These are phyloP conservation scores for Termitomyces sp. DNA, from an alignment of 768 basidiomycete genomes.

Conservation along the genomic window DNA sequence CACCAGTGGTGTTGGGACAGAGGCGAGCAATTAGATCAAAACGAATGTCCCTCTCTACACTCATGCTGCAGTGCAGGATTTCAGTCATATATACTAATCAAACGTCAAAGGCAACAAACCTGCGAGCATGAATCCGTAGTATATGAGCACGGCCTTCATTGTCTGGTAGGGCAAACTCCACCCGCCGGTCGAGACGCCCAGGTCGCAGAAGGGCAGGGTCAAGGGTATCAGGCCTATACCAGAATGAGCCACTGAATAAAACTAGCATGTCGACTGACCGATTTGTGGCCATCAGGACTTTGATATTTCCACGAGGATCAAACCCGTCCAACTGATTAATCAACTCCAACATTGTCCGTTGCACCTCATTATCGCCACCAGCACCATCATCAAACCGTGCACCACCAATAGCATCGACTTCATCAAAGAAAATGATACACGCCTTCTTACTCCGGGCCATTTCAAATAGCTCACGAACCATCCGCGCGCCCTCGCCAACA, in stretches of 20 bases:
- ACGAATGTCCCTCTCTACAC: conserved; percentile 92
- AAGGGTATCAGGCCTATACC: conserved; percentile 85
- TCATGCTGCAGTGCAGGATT: conserved; percentile 61
- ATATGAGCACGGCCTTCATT: conserved; percentile 96
- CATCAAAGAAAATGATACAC: conserved; percentile 99
- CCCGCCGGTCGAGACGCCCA: conserved; percentile 92
- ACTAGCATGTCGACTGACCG: conserved; percentile 42
- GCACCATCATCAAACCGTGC: conserved; percentile 98
- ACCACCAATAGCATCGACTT: conserved; percentile 97
- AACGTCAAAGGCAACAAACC: conserved; percentile 34
- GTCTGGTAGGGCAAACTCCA: conserved; percentile 94
- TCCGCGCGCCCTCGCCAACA: conserved; percentile 96
- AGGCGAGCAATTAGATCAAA: conserved; percentile 95
- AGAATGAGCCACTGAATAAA: neutral
- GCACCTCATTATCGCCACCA: conserved; percentile 98
- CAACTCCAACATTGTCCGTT: conserved; percentile 97
- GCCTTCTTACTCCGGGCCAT: conserved; percentile 99
- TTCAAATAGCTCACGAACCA: conserved; percentile 98
- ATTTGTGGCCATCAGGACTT: conserved; percentile 99
- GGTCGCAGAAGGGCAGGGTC: conserved; percentile 96
- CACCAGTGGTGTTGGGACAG: conserved; percentile 97
- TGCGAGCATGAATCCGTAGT: conserved; percentile 92
- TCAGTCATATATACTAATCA: conserved; percentile 2
- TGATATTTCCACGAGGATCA: conserved; percentile 98
- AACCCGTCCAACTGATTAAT: conserved; percentile 99